phyloP scores from a whole-genome alignment of 805 yeast species.

The Kodamaea sagamina region DNA sequence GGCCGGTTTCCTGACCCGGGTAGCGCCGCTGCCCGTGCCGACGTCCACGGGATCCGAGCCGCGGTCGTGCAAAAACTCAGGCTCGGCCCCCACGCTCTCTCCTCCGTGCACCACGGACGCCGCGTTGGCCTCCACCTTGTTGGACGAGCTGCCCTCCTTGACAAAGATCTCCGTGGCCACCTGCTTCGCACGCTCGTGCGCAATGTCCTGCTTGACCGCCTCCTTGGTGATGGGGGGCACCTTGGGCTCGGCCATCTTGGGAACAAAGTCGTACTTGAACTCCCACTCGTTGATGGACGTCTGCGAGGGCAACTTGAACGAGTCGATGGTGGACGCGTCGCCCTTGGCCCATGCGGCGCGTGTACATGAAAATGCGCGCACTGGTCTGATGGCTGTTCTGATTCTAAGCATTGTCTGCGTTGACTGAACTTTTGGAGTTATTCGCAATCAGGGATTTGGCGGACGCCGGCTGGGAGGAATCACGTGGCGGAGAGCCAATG shows the following conservation, averaged over 20 bases:
- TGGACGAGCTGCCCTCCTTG: slow-evolving; percentile 35
- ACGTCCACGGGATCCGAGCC: slow-evolving; percentile 40
- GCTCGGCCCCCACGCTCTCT: slow-evolving; percentile 38
- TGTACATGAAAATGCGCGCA: slow-evolving; percentile 2
- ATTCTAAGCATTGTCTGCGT: slow-evolving; percentile 5
- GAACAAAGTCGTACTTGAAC: slow-evolving; percentile 48
- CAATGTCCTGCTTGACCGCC: slow-evolving; percentile 51
- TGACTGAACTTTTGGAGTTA: background rate
- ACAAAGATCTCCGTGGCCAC: slow-evolving; percentile 40
- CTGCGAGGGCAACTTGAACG: slow-evolving; percentile 51
- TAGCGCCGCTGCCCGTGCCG: slow-evolving; percentile 7
- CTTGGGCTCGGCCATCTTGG: slow-evolving; percentile 42
- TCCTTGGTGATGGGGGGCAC: slow-evolving; percentile 50
- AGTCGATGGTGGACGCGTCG: slow-evolving; percentile 59
- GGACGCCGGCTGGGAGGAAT: too few species aligned
- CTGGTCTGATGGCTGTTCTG: slow-evolving; percentile 5
- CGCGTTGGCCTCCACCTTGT: slow-evolving; percentile 46
- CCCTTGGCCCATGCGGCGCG: slow-evolving; percentile 41
- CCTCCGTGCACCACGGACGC: slow-evolving; percentile 47
- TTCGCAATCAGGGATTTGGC: background rate
- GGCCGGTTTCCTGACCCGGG: slow-evolving; percentile 30
- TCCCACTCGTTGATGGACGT: slow-evolving; percentile 52
- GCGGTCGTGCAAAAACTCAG: slow-evolving; percentile 41
- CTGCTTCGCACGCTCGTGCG: slow-evolving; percentile 40
- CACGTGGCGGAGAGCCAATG: too few species aligned